Conservation (phyloP, 2,329 filamentous ascomycete species). For the Cladosporium phlei region DNA sequence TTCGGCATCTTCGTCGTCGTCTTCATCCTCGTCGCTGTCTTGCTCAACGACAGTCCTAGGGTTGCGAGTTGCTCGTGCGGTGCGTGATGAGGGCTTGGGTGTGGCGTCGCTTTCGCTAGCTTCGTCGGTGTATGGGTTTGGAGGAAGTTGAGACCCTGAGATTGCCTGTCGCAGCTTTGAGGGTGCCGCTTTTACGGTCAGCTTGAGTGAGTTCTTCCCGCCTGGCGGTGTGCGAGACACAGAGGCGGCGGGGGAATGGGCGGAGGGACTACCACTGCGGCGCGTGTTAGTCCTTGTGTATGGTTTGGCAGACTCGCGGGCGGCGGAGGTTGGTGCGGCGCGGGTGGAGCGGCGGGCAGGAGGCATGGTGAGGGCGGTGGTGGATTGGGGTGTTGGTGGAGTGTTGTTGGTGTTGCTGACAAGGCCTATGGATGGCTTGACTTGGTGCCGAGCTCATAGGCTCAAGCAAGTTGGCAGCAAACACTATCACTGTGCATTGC, state of each 20-base stretch:
- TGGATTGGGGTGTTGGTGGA: not conserved
- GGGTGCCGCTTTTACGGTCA: conserved; percentile 48
- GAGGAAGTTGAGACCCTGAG: conserved; percentile 31
- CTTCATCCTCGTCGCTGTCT: conserved; percentile 29
- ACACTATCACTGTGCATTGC: not conserved
- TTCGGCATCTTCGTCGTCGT: conserved; percentile 38
- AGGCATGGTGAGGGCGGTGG: conserved; percentile 25
- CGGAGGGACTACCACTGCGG: conserved; percentile 20
- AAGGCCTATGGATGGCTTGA: not conserved
- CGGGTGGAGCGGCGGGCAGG: conserved; percentile 30
- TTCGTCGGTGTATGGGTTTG: conserved; percentile 29
- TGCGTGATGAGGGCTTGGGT: conserved; percentile 22
- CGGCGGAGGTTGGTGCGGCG: conserved; percentile 20
- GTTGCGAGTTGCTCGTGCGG: conserved; percentile 31
- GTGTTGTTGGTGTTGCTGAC: not conserved
- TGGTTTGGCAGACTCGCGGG: conserved; percentile 20
- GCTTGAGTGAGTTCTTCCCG: conserved; percentile 42
- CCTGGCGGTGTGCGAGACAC: conserved; percentile 36
- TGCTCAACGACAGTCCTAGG: conserved; percentile 32
- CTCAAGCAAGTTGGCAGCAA: conserved; percentile 1
- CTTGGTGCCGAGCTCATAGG: not conserved
- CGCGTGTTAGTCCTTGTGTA: conserved; percentile 25
- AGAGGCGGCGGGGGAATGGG: conserved; percentile 22
- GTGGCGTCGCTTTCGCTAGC: conserved; percentile 32
- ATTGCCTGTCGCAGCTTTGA: conserved; percentile 47